Percentiles rank a stretch among this genome's conserved stretches.
Conservation (phyloP, 2,329 filamentous ascomycete species). For the Fusarium floridanum region DNA sequence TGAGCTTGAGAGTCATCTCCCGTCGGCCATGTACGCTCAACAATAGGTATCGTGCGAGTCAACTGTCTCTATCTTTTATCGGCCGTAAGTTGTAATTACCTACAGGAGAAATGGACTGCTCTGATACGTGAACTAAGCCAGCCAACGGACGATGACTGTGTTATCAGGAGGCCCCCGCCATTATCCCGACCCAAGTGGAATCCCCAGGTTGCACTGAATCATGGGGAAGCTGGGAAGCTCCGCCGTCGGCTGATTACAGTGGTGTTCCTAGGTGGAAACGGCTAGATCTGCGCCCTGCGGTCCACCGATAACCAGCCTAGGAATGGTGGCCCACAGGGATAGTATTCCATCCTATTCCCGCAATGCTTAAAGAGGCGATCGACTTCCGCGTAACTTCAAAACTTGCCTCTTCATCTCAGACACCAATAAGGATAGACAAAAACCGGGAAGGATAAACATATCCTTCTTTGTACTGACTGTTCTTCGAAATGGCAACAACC, state of each 20-base stretch:
- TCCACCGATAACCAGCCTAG: neutral
- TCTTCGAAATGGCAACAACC: neutral
- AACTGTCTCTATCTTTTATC: neutral
- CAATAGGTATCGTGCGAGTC: neutral
- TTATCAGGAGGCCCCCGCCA: neutral
- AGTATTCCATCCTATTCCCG: neutral
- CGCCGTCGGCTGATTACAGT: neutral
- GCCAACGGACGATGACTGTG: neutral
- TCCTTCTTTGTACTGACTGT: neutral
- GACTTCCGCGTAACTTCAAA: neutral
- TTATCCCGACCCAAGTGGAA: neutral
- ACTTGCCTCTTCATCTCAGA: neutral
- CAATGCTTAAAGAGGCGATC: neutral
- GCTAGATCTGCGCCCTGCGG: neutral
- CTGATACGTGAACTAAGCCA: neutral
- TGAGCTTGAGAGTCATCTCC: neutral
- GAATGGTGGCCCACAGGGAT: neutral
- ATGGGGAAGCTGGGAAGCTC: neutral
- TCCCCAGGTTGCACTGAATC: neutral
- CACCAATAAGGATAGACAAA: neutral
- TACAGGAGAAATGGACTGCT: neutral
- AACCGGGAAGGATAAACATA: neutral
- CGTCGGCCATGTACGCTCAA: neutral
- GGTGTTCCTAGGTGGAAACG: neutral
- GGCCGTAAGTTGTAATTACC: neutral